Conservation (phyloP, 2,329 filamentous ascomycete genomes). For the Paraconiothyrium sp. region DNA sequence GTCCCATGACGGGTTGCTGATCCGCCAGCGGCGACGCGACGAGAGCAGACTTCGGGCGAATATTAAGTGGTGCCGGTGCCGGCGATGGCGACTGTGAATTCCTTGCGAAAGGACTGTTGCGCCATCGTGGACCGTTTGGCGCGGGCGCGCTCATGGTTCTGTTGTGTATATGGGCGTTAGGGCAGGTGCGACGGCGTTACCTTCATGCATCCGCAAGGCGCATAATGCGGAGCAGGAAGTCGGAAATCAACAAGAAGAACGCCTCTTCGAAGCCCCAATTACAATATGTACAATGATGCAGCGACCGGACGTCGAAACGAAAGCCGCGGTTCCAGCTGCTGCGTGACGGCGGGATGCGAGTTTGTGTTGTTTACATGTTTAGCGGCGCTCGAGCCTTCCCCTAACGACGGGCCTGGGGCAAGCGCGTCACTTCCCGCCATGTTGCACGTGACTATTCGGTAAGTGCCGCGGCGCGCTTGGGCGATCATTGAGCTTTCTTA, state of each 20-base stretch:
- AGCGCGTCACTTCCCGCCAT: background rate
- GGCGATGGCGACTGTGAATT: slow-evolving; percentile 72
- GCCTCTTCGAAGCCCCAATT: slow-evolving; percentile 22
- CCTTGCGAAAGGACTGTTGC: slow-evolving; percentile 82
- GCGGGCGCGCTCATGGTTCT: slow-evolving; percentile 63
- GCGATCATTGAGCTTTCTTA: slow-evolving; percentile 11
- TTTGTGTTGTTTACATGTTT: slow-evolving; percentile 31
- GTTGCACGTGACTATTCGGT: background rate
- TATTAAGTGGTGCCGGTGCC: slow-evolving; percentile 52
- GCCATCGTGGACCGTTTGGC: slow-evolving; percentile 73
- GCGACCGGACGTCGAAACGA: slow-evolving; percentile 19
- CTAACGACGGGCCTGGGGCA: slow-evolving; percentile 20
- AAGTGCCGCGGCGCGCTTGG: slow-evolving; percentile 1
- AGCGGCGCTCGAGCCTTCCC: slow-evolving; percentile 22
- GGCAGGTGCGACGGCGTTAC: slow-evolving; percentile 35
- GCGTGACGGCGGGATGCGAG: slow-evolving; percentile 18
- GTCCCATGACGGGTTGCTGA: slow-evolving; percentile 57
- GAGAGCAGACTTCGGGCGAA: slow-evolving; percentile 78
- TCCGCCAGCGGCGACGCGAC: slow-evolving; percentile 68
- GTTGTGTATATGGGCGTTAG: slow-evolving; percentile 24
- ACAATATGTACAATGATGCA: slow-evolving; percentile 42
- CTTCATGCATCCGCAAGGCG: slow-evolving; percentile 23
- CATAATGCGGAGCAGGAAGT: slow-evolving; percentile 36
- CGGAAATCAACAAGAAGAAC: slow-evolving; percentile 15
- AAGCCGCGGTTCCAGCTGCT: slow-evolving; percentile 24